A percentile compares a stretch with the other conserved stretches of the same genome.
These are phyloP conservation scores for Phytophthora macrochlamydospora DNA, from an alignment of 352 stramenopile species.

Conservation along the genomic window DNA sequence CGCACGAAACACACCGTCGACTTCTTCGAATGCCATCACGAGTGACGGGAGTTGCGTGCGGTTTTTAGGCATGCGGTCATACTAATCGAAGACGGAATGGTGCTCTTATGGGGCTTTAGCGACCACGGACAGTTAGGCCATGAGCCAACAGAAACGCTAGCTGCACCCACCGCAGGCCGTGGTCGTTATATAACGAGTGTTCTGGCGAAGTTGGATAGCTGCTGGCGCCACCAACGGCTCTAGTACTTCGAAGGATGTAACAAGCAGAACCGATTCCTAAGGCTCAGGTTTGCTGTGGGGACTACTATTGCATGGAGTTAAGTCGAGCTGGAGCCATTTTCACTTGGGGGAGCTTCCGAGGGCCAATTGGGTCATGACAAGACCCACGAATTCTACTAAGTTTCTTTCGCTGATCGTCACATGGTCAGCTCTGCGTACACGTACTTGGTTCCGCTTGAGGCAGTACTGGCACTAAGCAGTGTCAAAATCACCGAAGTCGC, in stretches of 20 bases:
- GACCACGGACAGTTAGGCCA: conserved; percentile 80
- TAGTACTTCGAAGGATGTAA: conserved; percentile 72
- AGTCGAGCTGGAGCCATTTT: conserved; percentile 74
- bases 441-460: conserved; percentile 63
- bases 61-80: conserved; percentile 58
- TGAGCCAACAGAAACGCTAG: conserved; percentile 48
- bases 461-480: conserved; percentile 57
- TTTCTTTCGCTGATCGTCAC: conserved; percentile 63
- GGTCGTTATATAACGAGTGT: conserved; percentile 59
- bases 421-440: conserved; percentile 78
- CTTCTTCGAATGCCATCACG: conserved; percentile 36
- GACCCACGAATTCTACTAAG: conserved; percentile 53
- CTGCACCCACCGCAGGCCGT: conserved; percentile 44
- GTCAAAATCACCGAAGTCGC: conserved; percentile 49
- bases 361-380: conserved; percentile 73
- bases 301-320: conserved; percentile 71
- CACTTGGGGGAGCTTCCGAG: conserved; percentile 77
- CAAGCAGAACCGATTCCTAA: conserved; percentile 72
- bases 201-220: conserved; percentile 49
- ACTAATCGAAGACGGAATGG: conserved; percentile 55
- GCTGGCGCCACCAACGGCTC: conserved; percentile 49
- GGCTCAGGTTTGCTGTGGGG: conserved; percentile 56
- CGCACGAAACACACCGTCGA: conserved; percentile 22
- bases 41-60: conserved; percentile 42
- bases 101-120: conserved; percentile 81